phyloP scores from a whole-genome alignment of 1,284 basidiomycete species.

The Ganoderma lingzhi region DNA sequence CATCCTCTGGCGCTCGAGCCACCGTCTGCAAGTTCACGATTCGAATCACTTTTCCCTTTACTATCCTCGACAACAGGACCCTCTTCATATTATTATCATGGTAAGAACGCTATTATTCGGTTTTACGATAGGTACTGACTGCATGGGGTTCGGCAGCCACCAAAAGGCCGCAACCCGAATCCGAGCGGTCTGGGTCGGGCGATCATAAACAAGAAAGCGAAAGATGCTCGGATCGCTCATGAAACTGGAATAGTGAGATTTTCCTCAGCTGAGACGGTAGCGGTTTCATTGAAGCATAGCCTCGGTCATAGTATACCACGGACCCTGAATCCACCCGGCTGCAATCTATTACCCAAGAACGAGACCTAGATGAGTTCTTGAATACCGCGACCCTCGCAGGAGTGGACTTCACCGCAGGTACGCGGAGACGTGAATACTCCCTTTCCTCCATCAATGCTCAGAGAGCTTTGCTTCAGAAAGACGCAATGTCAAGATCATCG shows the following conservation, averaged over 20 bases:
- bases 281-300: neutral
- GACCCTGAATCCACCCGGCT: slow-evolving; percentile 80
- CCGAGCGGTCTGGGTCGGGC: slow-evolving; percentile 88
- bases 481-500: slow-evolving; percentile 92
- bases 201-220: slow-evolving; percentile 88
- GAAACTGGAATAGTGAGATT: slow-evolving; percentile 77
- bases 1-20: slow-evolving; percentile 10
- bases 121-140: neutral
- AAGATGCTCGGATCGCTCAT: slow-evolving; percentile 78
- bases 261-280: slow-evolving; percentile 18
- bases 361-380: slow-evolving; percentile 95
- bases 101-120: neutral
- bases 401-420: slow-evolving; percentile 97
- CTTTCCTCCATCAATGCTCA: slow-evolving; percentile 16
- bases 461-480: slow-evolving; percentile 64
- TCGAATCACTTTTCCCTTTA: neutral
- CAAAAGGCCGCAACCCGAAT: slow-evolving; percentile 64
- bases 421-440: slow-evolving; percentile 34
- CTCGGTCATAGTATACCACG: slow-evolving; percentile 70
- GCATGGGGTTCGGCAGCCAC: slow-evolving; percentile 36
- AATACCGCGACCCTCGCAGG: slow-evolving; percentile 96
- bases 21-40: neutral
- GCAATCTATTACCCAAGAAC: slow-evolving; percentile 95
- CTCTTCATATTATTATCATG: neutral
- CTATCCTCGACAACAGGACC: neutral